Conservation (phyloP, 306 rosid species). For the Canavalia ensiformis region DNA sequence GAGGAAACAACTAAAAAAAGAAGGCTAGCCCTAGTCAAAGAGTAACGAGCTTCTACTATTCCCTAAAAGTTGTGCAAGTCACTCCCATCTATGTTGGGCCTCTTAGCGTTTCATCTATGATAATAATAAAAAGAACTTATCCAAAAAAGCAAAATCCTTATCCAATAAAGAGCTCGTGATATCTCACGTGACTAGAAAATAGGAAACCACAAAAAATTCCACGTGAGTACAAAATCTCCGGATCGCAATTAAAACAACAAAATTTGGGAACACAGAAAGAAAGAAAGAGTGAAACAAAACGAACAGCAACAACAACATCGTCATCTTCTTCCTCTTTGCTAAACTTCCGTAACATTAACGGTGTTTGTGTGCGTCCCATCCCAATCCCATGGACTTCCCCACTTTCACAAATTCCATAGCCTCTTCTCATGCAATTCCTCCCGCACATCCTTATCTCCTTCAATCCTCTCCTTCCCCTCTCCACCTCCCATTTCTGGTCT, state of each 20-base stretch:
- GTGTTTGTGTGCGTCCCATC: background rate
- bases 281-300: background rate
- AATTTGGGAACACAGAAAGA: conserved; percentile 23
- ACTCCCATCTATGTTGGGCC: too few species aligned
- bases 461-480: conserved; percentile 56
- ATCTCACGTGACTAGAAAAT: conserved; percentile 47
- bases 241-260: background rate
- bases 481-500: conserved; percentile 60
- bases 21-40: too few species aligned
- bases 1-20: too few species aligned
- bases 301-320: conserved; percentile 24
- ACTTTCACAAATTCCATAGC: conserved; percentile 66
- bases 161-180: conserved; percentile 32
- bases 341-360: conserved; percentile 43
- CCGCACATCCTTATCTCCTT: conserved; percentile 58
- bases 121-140: background rate
- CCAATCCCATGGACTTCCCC: conserved; percentile 64
- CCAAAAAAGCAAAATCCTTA: background rate
- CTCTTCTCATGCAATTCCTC: conserved; percentile 66
- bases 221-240: background rate
- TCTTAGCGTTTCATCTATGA: too few species aligned
- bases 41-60: too few species aligned
- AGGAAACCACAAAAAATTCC: conserved; percentile 13
- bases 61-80: too few species aligned
- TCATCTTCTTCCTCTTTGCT: conserved; percentile 37